Conservation (phyloP, 495 filamentous ascomycete species). For the Xylaria castorea region DNA sequence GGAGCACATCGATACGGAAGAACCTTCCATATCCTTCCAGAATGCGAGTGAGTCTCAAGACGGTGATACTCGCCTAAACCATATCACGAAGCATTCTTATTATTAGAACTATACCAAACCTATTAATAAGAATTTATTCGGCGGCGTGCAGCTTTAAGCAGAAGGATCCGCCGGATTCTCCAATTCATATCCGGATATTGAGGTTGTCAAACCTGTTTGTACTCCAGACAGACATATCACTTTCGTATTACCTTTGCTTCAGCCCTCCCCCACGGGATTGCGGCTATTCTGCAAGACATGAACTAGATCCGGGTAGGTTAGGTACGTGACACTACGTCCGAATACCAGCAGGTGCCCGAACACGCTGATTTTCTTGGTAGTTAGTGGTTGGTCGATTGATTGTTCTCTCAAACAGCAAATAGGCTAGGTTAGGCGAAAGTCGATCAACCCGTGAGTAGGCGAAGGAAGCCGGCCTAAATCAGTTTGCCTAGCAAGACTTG, state of each 20-base stretch:
- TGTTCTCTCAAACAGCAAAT: slow-evolving; percentile 1
- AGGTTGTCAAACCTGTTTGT: slow-evolving; percentile 6
- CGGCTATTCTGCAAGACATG: slow-evolving; percentile 3
- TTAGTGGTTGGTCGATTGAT: background rate
- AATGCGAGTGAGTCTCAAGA: background rate
- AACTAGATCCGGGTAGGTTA: background rate
- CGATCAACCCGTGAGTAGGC: background rate
- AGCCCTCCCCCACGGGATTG: slow-evolving; percentile 4
- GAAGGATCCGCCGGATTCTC: background rate
- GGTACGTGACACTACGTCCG: slow-evolving; percentile 12
- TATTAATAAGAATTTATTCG: background rate
- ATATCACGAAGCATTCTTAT: background rate
- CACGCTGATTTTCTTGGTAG: background rate
- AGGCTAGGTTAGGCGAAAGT: background rate
- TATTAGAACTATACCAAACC: background rate
- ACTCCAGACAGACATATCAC: background rate
- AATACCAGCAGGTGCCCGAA: background rate
- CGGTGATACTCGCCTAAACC: background rate
- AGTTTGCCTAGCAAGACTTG: background rate
- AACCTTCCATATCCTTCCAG: background rate
- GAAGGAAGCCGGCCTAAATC: background rate
- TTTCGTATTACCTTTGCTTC: background rate
- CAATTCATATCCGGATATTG: background rate
- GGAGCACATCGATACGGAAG: background rate
- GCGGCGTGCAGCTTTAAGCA: background rate